Conservation (phyloP, 129 eudicot species). For the Scalesia atractyloides region DNA sequence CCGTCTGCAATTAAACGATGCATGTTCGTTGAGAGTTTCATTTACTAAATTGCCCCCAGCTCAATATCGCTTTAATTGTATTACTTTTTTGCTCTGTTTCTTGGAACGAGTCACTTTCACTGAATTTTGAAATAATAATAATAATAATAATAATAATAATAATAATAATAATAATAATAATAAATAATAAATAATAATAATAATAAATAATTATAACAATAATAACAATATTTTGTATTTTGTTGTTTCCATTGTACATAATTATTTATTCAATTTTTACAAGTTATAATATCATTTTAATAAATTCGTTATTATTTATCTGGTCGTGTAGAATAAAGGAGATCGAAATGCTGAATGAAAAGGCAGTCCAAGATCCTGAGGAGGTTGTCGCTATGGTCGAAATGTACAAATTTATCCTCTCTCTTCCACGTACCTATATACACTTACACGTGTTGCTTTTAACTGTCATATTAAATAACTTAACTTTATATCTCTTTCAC, state of each 20-base stretch:
- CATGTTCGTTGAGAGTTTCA: slow-evolving; percentile 17
- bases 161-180: too few species aligned
- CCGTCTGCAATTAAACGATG: neutral
- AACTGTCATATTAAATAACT: neutral
- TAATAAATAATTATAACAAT: neutral
- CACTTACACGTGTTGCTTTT: neutral
- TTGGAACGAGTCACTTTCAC: slow-evolving; percentile 26
- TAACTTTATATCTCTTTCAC: too few species aligned
- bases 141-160: neutral
- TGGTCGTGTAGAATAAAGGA: slow-evolving; percentile 30
- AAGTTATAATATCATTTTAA: neutral
- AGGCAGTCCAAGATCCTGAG: slow-evolving; percentile 42
- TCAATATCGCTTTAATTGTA: neutral
- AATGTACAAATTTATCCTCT: slow-evolving; percentile 28
- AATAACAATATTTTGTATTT: neutral
- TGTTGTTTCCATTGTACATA: neutral
- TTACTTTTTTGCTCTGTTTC: slow-evolving; percentile 11
- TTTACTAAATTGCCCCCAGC: slow-evolving; percentile 17
- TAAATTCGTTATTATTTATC: neutral
- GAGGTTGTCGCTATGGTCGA: slow-evolving; percentile 43
- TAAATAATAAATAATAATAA: neutral
- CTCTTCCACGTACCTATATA: neutral
- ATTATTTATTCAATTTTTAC: neutral
- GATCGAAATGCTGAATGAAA: slow-evolving; percentile 33
- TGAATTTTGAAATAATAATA: neutral